Conservation (phyloP, 2,329 filamentous ascomycete species). For the Trichoderma sp. region DNA sequence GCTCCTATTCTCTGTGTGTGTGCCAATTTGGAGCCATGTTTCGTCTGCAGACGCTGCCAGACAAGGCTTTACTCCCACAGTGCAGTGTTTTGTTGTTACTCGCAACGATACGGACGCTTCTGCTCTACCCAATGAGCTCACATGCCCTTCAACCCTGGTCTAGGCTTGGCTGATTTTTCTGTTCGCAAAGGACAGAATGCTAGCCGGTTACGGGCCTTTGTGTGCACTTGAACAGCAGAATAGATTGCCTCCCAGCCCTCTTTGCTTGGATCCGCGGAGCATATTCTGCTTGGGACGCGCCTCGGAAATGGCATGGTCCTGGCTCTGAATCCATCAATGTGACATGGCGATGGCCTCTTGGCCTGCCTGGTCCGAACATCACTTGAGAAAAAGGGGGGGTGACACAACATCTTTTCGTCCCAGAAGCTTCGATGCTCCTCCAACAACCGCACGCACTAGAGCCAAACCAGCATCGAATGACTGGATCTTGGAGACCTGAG, state of each 20-base stretch:
- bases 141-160: neutral
- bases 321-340: constrained; percentile 18
- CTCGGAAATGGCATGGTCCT: constrained; percentile 8
- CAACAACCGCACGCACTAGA: neutral
- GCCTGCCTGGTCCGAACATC: constrained; percentile 1
- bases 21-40: neutral
- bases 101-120: neutral
- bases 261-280: constrained; percentile 14
- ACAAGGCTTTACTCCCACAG: neutral
- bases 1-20: neutral
- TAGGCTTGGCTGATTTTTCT: neutral
- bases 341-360: constrained; percentile 6
- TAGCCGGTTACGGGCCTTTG: constrained; percentile 4
- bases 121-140: neutral
- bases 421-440: constrained; percentile 2
- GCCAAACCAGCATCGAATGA: constrained; percentile 1
- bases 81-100: neutral
- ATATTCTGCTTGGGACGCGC: constrained; percentile 14
- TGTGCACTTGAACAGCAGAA: constrained; percentile 9
- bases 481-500: constrained; percentile 9
- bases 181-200: constrained; percentile 7
- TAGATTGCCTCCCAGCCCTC: constrained; percentile 23
- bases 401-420: neutral
- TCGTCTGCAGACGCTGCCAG: neutral
- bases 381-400: neutral